Evolutionary conservation across 768 basidiomycete genomes (phyloP).

Genomic region (Tricholomella constricta): DNA sequence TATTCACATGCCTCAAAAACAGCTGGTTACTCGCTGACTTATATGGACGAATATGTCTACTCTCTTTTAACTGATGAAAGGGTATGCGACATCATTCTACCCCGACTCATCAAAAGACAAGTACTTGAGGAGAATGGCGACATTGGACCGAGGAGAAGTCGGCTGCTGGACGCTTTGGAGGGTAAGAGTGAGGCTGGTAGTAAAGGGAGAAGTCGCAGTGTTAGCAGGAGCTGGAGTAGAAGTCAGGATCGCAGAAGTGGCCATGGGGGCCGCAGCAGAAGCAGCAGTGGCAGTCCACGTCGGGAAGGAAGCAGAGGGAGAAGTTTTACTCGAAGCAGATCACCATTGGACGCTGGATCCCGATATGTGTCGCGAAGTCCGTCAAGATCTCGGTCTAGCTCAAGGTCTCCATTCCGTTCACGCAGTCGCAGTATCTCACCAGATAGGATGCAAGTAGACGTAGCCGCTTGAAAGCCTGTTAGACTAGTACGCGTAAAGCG

Average conservation of each 20-base stretch:
- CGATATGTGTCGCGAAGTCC: slow-evolving; percentile 70
- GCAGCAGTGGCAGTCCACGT: slow-evolving; percentile 24
- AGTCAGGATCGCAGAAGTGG: slow-evolving; percentile 38
- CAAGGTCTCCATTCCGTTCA: slow-evolving; percentile 50
- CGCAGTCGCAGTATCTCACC: slow-evolving; percentile 62
- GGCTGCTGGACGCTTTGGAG: slow-evolving; percentile 87
- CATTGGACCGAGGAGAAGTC: slow-evolving; percentile 80
- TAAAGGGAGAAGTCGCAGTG: slow-evolving; percentile 37
- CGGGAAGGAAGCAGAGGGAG: slow-evolving; percentile 22
- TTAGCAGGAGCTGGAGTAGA: slow-evolving; percentile 38
- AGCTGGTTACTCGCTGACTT: slow-evolving; percentile 87
- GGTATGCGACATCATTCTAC: slow-evolving; percentile 95
- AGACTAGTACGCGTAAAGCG: too few species aligned
- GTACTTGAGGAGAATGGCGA: slow-evolving; percentile 93
- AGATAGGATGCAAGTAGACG: slow-evolving; percentile 51
- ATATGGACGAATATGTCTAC: slow-evolving; percentile 92
- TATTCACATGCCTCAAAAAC: slow-evolving; percentile 2
- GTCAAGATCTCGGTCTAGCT: slow-evolving; percentile 51
- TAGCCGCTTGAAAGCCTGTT: slow-evolving; percentile 18
- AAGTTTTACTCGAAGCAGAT: slow-evolving; percentile 24
- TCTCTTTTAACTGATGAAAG: slow-evolving; percentile 83
- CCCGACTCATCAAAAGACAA: slow-evolving; percentile 81
- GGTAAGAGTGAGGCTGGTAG: slow-evolving; percentile 61
- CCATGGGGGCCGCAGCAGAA: slow-evolving; percentile 29
- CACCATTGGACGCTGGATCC: slow-evolving; percentile 48